Evolutionary conservation across 129 eudicot species (phyloP), one percentile per base, ranked within the genome.

Genomic region (Tanacetum coccineum): DNA sequence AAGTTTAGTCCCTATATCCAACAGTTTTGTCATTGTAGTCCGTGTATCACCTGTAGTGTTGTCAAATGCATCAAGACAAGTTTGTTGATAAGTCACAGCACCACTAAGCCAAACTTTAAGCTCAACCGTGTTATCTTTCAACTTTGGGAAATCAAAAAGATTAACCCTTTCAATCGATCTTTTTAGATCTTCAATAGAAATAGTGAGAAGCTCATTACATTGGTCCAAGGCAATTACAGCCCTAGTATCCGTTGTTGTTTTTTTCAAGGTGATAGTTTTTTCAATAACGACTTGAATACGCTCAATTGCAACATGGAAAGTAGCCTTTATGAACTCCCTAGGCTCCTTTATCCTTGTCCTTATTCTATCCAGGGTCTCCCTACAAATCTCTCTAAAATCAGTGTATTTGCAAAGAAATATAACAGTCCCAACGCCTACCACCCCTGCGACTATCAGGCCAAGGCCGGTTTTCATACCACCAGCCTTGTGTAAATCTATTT

Each of bases 91-190:
- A 0, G 95, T 89, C 4, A 79, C 44, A 1, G 87, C 80, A 26
- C 86, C 90, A 9, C 78, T 76, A 9, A 83, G 82, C 97, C 95
- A 86, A 6, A 79, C 79, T 57, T 74, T 73, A 17, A 86, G 66
- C 20, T 89, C 90, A 3, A 73, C 55, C 3, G 81, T 36, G 32
- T 68, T 52, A 14, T 70, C 52, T 12, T 70, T 78, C 14, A 81
- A 3, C 45, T 81, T 53, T 3, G 47, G 18, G 0, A 69, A 1
- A 22, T 84, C 80, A n/a, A 64, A 76, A 7, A 56, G 1, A 11
- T 49, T 57, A 3, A 79, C 55, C 2, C 30, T 30, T 10, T 81
- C 74, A 7, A 77, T 19, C 3, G 94, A 64, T 17, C 82, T 59
- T 15, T 83, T 80, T 0, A 89, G 50, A 55, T 89, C 95, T 44